These are phyloP conservation scores for Vaccinium vitisidaea DNA, from an alignment of 148 eudicot species.

Conservation along the genomic window DNA sequence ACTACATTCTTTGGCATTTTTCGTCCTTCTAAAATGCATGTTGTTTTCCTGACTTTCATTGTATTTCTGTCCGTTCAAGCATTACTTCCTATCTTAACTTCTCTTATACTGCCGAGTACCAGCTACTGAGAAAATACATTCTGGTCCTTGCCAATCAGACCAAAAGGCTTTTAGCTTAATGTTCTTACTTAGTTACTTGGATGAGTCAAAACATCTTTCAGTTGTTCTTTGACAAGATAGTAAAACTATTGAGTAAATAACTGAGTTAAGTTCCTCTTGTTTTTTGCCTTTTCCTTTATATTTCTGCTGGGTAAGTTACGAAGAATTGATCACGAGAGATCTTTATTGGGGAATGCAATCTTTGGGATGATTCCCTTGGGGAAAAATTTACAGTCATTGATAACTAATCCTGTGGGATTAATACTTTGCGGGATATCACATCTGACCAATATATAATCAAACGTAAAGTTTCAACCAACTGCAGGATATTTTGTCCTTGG, in stretches of 20 bases:
- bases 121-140: neutral
- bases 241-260: too few relatives aligned
- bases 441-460: neutral
- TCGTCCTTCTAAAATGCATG: neutral
- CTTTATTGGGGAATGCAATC: too few relatives aligned
- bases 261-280: too few relatives aligned
- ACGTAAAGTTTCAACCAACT: neutral
- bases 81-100: neutral
- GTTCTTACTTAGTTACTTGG: neutral
- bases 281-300: too few relatives aligned
- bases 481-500: neutral
- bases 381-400: too few relatives aligned
- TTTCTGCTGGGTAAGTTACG: too few relatives aligned
- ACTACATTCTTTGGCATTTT: neutral
- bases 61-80: neutral
- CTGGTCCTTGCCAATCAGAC: neutral
- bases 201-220: neutral
- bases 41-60: neutral
- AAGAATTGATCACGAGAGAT: too few relatives aligned
- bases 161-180: neutral
- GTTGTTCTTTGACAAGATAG: neutral
- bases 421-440: too few relatives aligned
- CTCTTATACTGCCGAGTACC: neutral
- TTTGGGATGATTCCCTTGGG: too few relatives aligned
- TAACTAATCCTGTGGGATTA: too few relatives aligned